Evolutionary conservation across 2,329 filamentous ascomycete genomes (phyloP), one percentile per base, ranked within the genome.

Genomic region (Trichoderma pleuroti): DNA sequence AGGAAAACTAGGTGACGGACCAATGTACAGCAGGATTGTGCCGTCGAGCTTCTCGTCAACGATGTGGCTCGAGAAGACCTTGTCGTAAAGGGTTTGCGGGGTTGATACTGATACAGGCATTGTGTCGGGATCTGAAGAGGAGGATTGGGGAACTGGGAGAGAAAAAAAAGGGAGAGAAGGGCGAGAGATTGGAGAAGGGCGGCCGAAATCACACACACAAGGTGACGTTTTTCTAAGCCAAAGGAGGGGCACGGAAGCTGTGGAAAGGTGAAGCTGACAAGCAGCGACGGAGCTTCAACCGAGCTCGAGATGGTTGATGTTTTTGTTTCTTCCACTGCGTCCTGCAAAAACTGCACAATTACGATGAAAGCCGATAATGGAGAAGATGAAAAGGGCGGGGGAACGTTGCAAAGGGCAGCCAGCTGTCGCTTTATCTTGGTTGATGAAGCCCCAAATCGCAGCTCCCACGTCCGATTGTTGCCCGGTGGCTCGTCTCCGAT

Each of bases 21-120:
- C 93, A 79, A 98, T 98, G 81, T 98, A 98, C 72, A 98, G 87
- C 74, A 97, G 85, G 77, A 97, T 86, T 71, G 94, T 98, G 82
- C 95, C 95, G 83, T 98, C 95, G 70, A 93, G 89, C 87, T 94
- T 93, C 88, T 97, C 92, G 78, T 98, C 93, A 79, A 99, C 94
- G 77, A 98, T 91, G 82, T 99, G 96, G 84, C 91, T 91, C 77
- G 93, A 89, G 78, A 98, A 92, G 82, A 98, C 94, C 90, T 98
- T 98, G 87, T 98, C 95, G 84, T 98, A 98, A 79, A 98, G 87
- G 76, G 94, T 97, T 83, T 91, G 91, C 69, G 93, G 93, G 74
- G 86, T 87, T 81, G 86, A 85, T 76, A 91, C 90, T 76, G 88
- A 88, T 79, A 86, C 88, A 80, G 93, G 93, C 93, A 97, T 97